These are phyloP conservation scores for Trametes polyzona DNA, from an alignment of 1,284 basidiomycete species.

Conservation along the genomic window DNA sequence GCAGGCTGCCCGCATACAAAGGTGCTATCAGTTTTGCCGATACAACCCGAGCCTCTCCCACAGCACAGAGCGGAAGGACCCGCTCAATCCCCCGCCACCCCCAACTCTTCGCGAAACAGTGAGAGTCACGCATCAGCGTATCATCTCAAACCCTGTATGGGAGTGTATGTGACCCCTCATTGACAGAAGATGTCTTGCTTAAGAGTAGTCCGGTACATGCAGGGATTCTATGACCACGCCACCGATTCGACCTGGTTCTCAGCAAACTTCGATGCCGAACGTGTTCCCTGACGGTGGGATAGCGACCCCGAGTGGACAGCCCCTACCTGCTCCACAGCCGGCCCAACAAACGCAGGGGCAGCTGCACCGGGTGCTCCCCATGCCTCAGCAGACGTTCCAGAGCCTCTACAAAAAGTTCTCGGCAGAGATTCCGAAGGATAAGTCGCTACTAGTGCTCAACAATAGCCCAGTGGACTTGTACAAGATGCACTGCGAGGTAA, in stretches of 20 bases:
- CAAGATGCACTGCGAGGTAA: conserved; percentile 57
- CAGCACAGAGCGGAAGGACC: too few species aligned
- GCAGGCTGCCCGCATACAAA: too few species aligned
- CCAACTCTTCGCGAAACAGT: too few species aligned
- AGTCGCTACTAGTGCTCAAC: conserved; percentile 49
- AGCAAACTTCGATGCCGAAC: conserved; percentile 16
- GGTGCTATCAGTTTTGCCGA: too few species aligned
- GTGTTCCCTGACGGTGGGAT: conserved; percentile 7
- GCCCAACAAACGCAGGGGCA: conserved; percentile 2
- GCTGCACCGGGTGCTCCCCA: conserved; percentile 4
- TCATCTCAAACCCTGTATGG: too few species aligned
- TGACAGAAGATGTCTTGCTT: too few species aligned
- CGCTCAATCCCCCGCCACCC: too few species aligned
- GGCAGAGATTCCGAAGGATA: conserved; percentile 44
- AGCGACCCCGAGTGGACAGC: conserved; percentile 2
- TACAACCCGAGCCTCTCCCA: too few species aligned
- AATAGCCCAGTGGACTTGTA: conserved; percentile 59
- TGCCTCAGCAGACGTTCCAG: conserved; percentile 53
- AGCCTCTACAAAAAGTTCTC: conserved; percentile 52
- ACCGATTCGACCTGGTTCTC: conserved; percentile 1
- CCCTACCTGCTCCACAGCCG: neutral
- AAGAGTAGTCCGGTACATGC: too few species aligned
- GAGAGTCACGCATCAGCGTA: too few species aligned
- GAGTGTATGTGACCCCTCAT: too few species aligned
- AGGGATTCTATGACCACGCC: too few species aligned